Base-by-base conservation (phyloP, 2,329 filamentous ascomycete genomes). In the Arthrinium phaeospermum region DNA sequence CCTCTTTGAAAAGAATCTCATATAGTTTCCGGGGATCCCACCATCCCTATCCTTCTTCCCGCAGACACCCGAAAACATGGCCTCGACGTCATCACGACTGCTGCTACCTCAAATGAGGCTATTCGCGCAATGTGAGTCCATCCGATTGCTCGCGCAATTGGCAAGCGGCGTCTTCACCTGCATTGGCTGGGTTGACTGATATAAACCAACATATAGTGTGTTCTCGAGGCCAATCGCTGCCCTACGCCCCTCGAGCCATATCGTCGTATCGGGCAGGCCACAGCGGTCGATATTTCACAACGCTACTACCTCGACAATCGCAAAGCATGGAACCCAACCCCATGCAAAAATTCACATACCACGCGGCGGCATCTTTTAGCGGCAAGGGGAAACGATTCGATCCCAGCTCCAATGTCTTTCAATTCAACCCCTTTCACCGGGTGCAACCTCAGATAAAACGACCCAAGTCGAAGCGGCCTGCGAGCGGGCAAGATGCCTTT, bases 401-500 rank as follows among this genome's bases (percentile, higher is more conserved):
- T 74, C 90, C 92, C 16, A 83, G 88, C n/a, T 87, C 86, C 68
- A 91, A 94, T 82, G 85, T 93, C 72, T 93, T 93, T 81, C 90
- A 92, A 79, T 95, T 94, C 84, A 91, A 92, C 75, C 90, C 90
- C 1, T 86, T 90, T 81, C 86, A 90, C 78, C 86, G 86, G 69
- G 90, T 88, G 75, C 88, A 87, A 73, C 86, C 85, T 73, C 86
- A 86, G 69, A 84, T 84, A 76, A 82, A 87, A 76, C 81, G 79
- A 45, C 86, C 88, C 78, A 90, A 90, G 80, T 86, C 85, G 76
- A 87, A 85, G 74, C 90, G 93, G 34, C 93, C 92, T 69, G 92
- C 91, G 72, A 96, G 93, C 69, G 96, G 96, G 22, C 95, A 99
- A 83, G 96, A 99, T 87, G 94, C 96, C 72, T 98, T 98, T 85